Evolutionary conservation across 352 stramenopile genomes (phyloP).

Genomic region (Globisporangium emineosum): DNA sequence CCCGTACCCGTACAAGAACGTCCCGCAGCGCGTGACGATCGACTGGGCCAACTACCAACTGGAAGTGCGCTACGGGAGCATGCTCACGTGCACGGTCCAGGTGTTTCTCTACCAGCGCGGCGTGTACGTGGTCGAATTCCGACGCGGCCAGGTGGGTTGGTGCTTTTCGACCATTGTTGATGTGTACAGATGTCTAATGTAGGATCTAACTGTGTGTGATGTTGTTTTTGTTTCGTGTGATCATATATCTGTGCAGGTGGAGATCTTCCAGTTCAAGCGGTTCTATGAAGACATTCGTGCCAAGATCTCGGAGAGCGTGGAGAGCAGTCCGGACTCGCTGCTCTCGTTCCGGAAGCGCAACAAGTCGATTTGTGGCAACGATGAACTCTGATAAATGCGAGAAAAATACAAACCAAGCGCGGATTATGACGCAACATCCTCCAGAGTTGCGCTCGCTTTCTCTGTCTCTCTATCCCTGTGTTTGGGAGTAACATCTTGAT

Average conservation of each 20-base stretch:
- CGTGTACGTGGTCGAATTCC: conserved; percentile 81
- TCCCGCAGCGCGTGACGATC: conserved; percentile 48
- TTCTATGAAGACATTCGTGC: conserved; percentile 81
- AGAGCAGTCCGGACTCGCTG: conserved; percentile 18
- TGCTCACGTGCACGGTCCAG: conserved; percentile 73
- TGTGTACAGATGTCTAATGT: background rate
- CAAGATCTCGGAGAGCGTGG: conserved; percentile 52
- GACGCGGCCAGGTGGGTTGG: conserved; percentile 60
- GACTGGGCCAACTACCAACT: conserved; percentile 78
- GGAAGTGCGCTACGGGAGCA: conserved; percentile 55
- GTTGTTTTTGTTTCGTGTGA: too few species aligned
- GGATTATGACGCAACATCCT: too few species aligned
- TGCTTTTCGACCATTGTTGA: background rate
- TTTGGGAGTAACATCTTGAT: too few species aligned
- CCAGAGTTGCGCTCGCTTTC: background rate
- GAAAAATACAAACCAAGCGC: background rate
- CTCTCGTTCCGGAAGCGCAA: conserved; percentile 53
- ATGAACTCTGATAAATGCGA: background rate
- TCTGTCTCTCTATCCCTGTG: background rate
- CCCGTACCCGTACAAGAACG: conserved; percentile 42
- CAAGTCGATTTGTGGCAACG: conserved; percentile 48
- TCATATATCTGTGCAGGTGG: too few species aligned
- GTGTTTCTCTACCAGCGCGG: conserved; percentile 79
- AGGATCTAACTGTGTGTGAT: background rate
- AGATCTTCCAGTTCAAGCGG: conserved; percentile 88